These are phyloP conservation scores for Flaveria ramosissima DNA, from an alignment of 129 eudicot species.

Conservation along the genomic window DNA sequence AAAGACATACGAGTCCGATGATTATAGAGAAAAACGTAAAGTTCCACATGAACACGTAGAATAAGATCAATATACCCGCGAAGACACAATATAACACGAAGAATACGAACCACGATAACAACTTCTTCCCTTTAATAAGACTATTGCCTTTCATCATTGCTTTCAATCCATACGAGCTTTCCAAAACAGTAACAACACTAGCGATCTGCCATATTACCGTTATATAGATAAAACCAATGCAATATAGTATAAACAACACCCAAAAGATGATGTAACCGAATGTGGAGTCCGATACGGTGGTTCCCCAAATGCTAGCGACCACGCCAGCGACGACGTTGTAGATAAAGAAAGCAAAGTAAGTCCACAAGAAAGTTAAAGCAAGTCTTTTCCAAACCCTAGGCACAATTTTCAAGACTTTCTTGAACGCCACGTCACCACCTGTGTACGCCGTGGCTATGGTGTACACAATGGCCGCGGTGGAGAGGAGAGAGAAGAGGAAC, in stretches of 20 bases:
- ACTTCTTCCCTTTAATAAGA: constrained; percentile 46
- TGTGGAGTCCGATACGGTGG: constrained; percentile 10
- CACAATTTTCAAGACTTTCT: constrained; percentile 40
- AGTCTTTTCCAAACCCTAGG: constrained; percentile 50
- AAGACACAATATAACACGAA: constrained; percentile 34
- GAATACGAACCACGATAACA: constrained; percentile 39
- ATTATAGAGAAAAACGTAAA: constrained; percentile 4
- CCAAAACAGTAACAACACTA: constrained; percentile 45
- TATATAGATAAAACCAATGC: constrained; percentile 38
- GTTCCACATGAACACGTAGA: constrained; percentile 22
- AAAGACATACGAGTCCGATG: constrained; percentile 33
- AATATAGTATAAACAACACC: constrained; percentile 20
- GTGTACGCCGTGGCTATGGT: constrained; percentile 42
- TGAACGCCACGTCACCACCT: constrained; percentile 26
- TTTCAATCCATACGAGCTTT: constrained; percentile 35
- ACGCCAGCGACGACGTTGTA: constrained; percentile 36
- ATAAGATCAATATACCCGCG: constrained; percentile 28
- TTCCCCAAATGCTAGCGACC: constrained; percentile 19
- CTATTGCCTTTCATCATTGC: constrained; percentile 40
- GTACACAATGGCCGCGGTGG: constrained; percentile 44
- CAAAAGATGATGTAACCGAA: constrained; percentile 15
- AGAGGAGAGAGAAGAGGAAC: constrained; percentile 44
- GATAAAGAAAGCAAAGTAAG: constrained; percentile 40
- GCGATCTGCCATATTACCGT: constrained; percentile 46
- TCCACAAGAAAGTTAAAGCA: constrained; percentile 44